These are phyloP conservation scores for Beauveria australis DNA, from an alignment of 2,329 filamentous ascomycete genomes.

Conservation along the genomic window DNA sequence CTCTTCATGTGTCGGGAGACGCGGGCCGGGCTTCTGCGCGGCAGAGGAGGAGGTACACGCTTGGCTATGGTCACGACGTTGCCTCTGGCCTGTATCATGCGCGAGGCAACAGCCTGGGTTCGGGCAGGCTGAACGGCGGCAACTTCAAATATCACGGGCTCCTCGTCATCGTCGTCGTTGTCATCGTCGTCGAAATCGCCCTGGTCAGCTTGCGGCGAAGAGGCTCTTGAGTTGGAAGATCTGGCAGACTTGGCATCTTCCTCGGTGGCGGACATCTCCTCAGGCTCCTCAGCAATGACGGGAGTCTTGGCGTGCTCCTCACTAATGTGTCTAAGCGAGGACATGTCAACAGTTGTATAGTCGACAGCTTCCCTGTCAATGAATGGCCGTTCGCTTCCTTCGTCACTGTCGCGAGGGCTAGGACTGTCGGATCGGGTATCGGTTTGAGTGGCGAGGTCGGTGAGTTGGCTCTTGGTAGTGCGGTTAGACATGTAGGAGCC, in stretches of 20 bases:
- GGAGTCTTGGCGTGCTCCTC: slow-evolving; percentile 17
- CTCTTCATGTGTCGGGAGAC: slow-evolving; percentile 41
- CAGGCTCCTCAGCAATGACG: slow-evolving; percentile 9
- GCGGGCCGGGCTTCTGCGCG: slow-evolving; percentile 66
- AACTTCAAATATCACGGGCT: slow-evolving; percentile 62
- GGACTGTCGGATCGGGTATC: slow-evolving; percentile 45
- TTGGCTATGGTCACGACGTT: slow-evolving; percentile 81
- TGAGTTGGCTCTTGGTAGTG: slow-evolving; percentile 62
- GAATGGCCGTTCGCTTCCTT: slow-evolving; percentile 30
- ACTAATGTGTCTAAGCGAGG: slow-evolving; percentile 38
- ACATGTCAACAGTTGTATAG: slow-evolving; percentile 51
- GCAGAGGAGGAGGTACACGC: slow-evolving; percentile 67
- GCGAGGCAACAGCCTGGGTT: slow-evolving; percentile 52
- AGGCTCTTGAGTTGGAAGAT: not conserved
- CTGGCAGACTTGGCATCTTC: not conserved
- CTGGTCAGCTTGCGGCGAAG: not conserved
- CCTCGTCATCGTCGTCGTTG: slow-evolving; percentile 46
- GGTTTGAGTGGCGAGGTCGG: slow-evolving; percentile 60
- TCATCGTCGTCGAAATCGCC: slow-evolving; percentile 31
- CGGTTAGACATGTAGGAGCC: slow-evolving; percentile 68
- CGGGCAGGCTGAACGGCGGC: slow-evolving; percentile 46
- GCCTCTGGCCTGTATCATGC: slow-evolving; percentile 63
- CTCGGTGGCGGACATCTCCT: slow-evolving; percentile 5
- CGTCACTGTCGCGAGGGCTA: slow-evolving; percentile 46
- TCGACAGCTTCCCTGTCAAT: slow-evolving; percentile 37